Conservation (phyloP, 2,329 filamentous ascomycete species). For the Seiridium unicorne region DNA sequence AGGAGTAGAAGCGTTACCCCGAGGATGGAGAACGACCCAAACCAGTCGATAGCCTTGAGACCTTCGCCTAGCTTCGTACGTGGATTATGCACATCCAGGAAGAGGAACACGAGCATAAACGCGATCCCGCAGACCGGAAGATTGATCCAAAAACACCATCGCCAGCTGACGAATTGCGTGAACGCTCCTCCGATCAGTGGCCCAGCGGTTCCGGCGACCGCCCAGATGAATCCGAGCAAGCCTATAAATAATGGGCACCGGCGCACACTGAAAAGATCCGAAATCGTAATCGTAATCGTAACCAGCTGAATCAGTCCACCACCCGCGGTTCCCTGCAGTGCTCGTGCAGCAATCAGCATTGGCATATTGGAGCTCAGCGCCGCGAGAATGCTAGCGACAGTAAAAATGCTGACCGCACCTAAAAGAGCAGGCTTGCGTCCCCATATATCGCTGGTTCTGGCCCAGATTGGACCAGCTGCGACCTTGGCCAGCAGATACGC, state of each 20-base stretch:
- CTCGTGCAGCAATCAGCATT: conserved; percentile 34
- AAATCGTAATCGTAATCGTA: conserved; percentile 33
- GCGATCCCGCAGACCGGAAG: conserved; percentile 17
- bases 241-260: conserved; percentile 18
- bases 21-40: conserved; percentile 35
- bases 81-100: conserved; percentile 35
- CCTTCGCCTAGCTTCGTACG: conserved; percentile 41
- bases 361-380: conserved; percentile 30
- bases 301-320: conserved; percentile 34
- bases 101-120: conserved; percentile 18
- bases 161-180: conserved; percentile 17
- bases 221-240: conserved; percentile 50
- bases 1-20: conserved; percentile 32
- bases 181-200: conserved; percentile 22
- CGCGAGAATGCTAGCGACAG: conserved; percentile 33
- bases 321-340: conserved; percentile 32
- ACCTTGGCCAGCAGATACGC: conserved; percentile 63
- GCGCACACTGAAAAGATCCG: conserved; percentile 34
- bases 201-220: conserved; percentile 23
- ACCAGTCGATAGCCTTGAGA: conserved; percentile 46
- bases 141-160: conserved; percentile 24
- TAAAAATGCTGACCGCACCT: conserved; percentile 30
- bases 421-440: conserved; percentile 38
- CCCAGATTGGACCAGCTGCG: conserved; percentile 59
- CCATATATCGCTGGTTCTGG: conserved; percentile 41